phyloP scores from a whole-genome alignment of 2,329 filamentous ascomycete genomes.

The Penicillium corylophilum region DNA sequence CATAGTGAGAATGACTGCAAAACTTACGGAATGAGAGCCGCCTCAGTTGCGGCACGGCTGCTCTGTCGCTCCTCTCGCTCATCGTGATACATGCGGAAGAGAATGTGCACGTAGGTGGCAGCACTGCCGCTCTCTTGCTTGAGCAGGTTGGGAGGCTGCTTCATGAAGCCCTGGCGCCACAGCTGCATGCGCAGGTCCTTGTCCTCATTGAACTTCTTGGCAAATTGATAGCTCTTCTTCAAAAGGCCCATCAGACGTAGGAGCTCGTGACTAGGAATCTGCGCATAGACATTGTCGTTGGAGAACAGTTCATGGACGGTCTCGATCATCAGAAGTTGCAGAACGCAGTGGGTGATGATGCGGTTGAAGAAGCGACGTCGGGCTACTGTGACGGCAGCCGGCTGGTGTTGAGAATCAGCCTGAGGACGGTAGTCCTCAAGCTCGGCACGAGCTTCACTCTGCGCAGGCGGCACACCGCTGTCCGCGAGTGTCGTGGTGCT shows the following conservation, averaged over 20 bases:
- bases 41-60: slow-evolving; percentile 79
- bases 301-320: slow-evolving; percentile 98
- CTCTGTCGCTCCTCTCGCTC: slow-evolving; percentile 76
- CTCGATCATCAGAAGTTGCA: slow-evolving; percentile 98
- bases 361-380: slow-evolving; percentile 96
- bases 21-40: slow-evolving; percentile 76
- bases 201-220: slow-evolving; percentile 95
- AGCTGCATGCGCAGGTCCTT: slow-evolving; percentile 91
- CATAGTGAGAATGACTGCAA: not conserved
- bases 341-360: slow-evolving; percentile 96
- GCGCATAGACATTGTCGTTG: slow-evolving; percentile 88
- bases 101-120: slow-evolving; percentile 90
- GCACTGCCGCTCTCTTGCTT: slow-evolving; percentile 95
- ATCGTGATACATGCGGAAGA: slow-evolving; percentile 97
- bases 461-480: slow-evolving; percentile 34
- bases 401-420: slow-evolving; percentile 76
- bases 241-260: slow-evolving; percentile 89
- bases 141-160: slow-evolving; percentile 93
- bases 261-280: slow-evolving; percentile 88
- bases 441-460: slow-evolving; percentile 39
- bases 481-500: slow-evolving; percentile 33
- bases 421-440: slow-evolving; percentile 88
- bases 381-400: slow-evolving; percentile 87
- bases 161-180: slow-evolving; percentile 99
- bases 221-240: slow-evolving; percentile 95